These are phyloP conservation scores for Parastagonospora nodorum DNA, from an alignment of 2,329 filamentous ascomycete species.

Conservation along the genomic window DNA sequence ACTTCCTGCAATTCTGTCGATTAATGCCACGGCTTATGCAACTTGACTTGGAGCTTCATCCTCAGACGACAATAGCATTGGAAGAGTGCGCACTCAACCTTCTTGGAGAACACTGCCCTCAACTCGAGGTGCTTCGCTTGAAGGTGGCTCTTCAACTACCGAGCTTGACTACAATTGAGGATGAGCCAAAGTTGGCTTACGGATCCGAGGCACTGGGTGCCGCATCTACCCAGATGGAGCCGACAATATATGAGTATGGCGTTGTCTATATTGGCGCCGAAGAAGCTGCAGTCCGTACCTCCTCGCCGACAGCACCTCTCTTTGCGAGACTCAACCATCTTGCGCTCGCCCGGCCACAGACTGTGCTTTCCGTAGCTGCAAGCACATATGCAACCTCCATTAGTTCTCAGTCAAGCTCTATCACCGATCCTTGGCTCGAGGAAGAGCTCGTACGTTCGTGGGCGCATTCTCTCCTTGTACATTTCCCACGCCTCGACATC, in stretches of 20 bases:
- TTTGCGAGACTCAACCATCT: conserved; percentile 35
- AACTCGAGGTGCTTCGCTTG: conserved; percentile 33
- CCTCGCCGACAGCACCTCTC: conserved; percentile 11
- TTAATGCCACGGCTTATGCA: conserved; percentile 24
- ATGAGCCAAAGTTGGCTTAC: not conserved
- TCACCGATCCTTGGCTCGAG: conserved; percentile 27
- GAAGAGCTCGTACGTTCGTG: conserved; percentile 33
- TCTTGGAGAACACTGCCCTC: conserved; percentile 29
- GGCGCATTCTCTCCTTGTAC: conserved; percentile 29
- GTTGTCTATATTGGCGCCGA: not conserved
- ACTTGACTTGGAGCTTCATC: conserved; percentile 35
- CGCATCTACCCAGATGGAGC: too few relatives aligned
- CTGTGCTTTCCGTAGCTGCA: conserved; percentile 23
- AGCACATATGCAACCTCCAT: conserved; percentile 20
- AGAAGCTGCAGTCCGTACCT: conserved; percentile 1
- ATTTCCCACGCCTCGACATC: conserved; percentile 38
- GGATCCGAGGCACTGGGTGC: too few relatives aligned
- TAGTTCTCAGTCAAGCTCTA: conserved; percentile 9
- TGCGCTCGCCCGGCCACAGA: conserved; percentile 36
- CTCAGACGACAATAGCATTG: conserved; percentile 28
- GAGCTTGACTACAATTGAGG: conserved; percentile 10
- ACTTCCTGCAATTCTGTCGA: conserved; percentile 37
- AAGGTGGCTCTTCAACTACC: conserved; percentile 32
- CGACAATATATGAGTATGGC: not conserved
- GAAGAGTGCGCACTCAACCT: conserved; percentile 32